These are phyloP conservation scores for Coccinonectria pachysandricola DNA, from an alignment of 2,329 filamentous ascomycete genomes.

Conservation along the genomic window DNA sequence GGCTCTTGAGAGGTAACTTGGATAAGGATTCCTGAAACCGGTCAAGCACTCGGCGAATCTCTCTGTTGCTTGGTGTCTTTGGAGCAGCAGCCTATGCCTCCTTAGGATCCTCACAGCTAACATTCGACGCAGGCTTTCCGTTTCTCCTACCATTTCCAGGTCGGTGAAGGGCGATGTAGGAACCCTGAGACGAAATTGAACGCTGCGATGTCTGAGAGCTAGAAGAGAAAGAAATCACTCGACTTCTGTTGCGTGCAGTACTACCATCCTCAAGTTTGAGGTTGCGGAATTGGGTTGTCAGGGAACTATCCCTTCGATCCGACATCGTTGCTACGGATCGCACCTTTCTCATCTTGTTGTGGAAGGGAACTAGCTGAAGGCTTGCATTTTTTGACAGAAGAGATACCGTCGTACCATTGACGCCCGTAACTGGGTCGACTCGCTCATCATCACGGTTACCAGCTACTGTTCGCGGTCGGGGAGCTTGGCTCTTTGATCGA, in stretches of 20 bases:
- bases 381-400: constrained; percentile 5
- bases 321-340: constrained; percentile 18
- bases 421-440: constrained; percentile 21
- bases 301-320: constrained; percentile 34
- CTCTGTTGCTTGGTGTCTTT: constrained; percentile 23
- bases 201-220: constrained; percentile 15
- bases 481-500: constrained; percentile 29
- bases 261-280: constrained; percentile 29
- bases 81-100: constrained; percentile 23
- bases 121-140: constrained; percentile 5
- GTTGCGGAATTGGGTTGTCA: constrained; percentile 25
- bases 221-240: constrained; percentile 33
- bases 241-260: constrained; percentile 25
- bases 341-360: constrained; percentile 17
- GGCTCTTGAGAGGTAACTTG: constrained; percentile 22
- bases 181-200: constrained; percentile 12
- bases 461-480: constrained; percentile 29
- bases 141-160: constrained; percentile 15
- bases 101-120: constrained; percentile 10
- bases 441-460: constrained; percentile 31
- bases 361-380: constrained; percentile 10
- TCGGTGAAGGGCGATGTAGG: constrained; percentile 20
- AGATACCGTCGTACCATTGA: constrained; percentile 26
- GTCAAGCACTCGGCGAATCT: constrained; percentile 22
- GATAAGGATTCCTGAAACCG: constrained; percentile 23